Base-by-base conservation (phyloP, 208 protist species). In the Novymonas esmeraldas region DNA sequence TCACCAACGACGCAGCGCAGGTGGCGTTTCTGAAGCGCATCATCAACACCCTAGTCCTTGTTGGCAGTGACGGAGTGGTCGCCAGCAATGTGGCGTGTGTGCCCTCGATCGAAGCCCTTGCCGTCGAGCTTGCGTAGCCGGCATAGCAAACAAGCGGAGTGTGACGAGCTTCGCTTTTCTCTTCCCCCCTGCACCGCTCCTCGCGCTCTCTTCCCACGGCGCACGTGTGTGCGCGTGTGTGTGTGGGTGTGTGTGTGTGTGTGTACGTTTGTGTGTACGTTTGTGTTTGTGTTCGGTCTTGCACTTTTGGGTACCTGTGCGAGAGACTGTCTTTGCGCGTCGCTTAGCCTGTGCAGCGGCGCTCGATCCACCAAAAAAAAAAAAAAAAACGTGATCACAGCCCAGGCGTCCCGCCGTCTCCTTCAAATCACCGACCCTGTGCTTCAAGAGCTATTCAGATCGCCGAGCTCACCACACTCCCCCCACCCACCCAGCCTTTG, bases 21-120 rank as follows among this genome's bases (percentile, higher is more conserved):
- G 85, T 84, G 6, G 56, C 51, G 0, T 91, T 93, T 60, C 68
- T 95, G 51, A 85, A 81, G 63, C 65, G 69, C n/a, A 69, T 93
- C 28, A 79, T 95, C 51, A 72, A 82, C 10, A 81, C 81, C 58
- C 77, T 93, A 66, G 77, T 85, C 16, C 73, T 89, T 44, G 79
- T 95, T 4, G 79, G 79, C 20, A 50, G 24, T 46, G 57, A 26
- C 10, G 34, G 58, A 18, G 49, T 69, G 18, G 41, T 55, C 0
- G 80, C 72, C 9, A 36, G 34, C 29, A 84, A 90, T 46, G 83
- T 94, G 2, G 39, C 66, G 4, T 73, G 61, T 26, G 57, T 83
- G 14, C 48, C 67, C 6, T 76, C 68, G 3, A 55, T 72, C 16
- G 52, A 58, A 26, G 56, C 56, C 33, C 49, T 83, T 26, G 60